Percentiles rank a stretch among this genome's conserved stretches.
Evolutionary conservation across 2,329 filamentous ascomycete genomes (phyloP).

Genomic region (Aspergillus caelatus): DNA sequence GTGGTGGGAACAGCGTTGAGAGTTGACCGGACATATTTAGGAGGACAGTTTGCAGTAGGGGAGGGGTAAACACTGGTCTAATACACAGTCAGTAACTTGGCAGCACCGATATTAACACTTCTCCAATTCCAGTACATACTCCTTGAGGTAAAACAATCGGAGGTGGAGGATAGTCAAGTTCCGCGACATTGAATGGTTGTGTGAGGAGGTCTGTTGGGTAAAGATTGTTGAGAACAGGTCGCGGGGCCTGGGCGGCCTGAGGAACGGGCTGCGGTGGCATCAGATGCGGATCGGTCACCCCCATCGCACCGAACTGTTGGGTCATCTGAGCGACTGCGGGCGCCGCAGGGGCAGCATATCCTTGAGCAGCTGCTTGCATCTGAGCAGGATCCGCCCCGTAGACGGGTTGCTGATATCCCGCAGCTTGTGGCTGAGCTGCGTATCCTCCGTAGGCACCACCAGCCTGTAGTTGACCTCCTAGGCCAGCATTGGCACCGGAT

Average conservation of each 20-base stretch:
- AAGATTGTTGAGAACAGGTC: slow-evolving; percentile 74
- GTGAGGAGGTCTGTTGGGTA: slow-evolving; percentile 89
- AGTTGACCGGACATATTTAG: slow-evolving; percentile 94
- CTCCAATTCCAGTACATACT: slow-evolving; percentile 59
- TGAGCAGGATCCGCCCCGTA: slow-evolving; percentile 49
- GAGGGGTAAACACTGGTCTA: slow-evolving; percentile 90
- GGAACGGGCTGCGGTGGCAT: slow-evolving; percentile 44
- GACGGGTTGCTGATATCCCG: slow-evolving; percentile 45
- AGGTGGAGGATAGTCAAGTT: slow-evolving; percentile 88
- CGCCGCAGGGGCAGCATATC: slow-evolving; percentile 62
- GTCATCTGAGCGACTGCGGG: slow-evolving; percentile 72
- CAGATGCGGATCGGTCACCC: slow-evolving; percentile 62
- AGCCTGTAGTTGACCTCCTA: slow-evolving; percentile 52
- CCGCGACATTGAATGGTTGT: slow-evolving; percentile 90
- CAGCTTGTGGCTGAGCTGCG: slow-evolving; percentile 54
- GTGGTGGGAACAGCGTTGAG: slow-evolving; percentile 92
- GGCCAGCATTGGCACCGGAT: slow-evolving; percentile 76
- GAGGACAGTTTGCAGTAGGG: slow-evolving; percentile 83
- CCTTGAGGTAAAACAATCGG: slow-evolving; percentile 89
- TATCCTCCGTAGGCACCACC: slow-evolving; percentile 67
- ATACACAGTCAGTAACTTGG: slow-evolving; percentile 29
- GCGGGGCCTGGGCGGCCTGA: slow-evolving; percentile 46
- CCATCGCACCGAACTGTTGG: slow-evolving; percentile 80
- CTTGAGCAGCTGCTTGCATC: slow-evolving; percentile 65
- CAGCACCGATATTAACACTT: slow-evolving; percentile 37